These are phyloP conservation scores for Nemania sp. DNA, from an alignment of 2,329 filamentous ascomycete species.

Conservation along the genomic window DNA sequence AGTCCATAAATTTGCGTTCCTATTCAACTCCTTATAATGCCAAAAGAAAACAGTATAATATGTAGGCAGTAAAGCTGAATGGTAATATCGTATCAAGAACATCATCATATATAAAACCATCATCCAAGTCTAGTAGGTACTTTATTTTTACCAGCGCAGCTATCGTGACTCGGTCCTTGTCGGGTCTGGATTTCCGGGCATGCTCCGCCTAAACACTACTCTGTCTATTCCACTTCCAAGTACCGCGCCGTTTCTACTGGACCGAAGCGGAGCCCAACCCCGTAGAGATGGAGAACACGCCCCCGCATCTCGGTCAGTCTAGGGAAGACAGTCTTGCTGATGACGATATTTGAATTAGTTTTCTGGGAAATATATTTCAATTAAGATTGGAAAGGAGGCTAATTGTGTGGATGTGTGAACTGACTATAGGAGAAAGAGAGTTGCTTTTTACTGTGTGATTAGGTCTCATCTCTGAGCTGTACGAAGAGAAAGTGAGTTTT, in stretches of 20 bases:
- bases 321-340: background rate
- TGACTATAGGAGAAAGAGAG: too few relatives aligned
- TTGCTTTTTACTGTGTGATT: too few relatives aligned
- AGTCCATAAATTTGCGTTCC: too few relatives aligned
- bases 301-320: constrained; percentile 17
- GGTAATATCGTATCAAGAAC: background rate
- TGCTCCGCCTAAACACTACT: too few relatives aligned
- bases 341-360: background rate
- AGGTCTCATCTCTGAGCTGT: too few relatives aligned
- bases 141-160: background rate
- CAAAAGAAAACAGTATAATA: too few relatives aligned
- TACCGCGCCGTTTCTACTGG: too few relatives aligned
- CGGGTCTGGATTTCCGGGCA: constrained; percentile 1
- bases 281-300: constrained; percentile 15
- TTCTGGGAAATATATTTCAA: background rate
- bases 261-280: constrained; percentile 16
- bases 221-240: constrained; percentile 6
- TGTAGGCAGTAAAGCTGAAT: too few relatives aligned
- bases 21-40: too few relatives aligned
- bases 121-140: background rate
- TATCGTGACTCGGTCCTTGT: background rate
- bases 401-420: background rate
- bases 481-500: too few relatives aligned
- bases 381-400: background rate
- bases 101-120: background rate